Evolutionary conservation across 2,329 filamentous ascomycete genomes (phyloP).

Genomic region (Apiospora rasikravindrae): DNA sequence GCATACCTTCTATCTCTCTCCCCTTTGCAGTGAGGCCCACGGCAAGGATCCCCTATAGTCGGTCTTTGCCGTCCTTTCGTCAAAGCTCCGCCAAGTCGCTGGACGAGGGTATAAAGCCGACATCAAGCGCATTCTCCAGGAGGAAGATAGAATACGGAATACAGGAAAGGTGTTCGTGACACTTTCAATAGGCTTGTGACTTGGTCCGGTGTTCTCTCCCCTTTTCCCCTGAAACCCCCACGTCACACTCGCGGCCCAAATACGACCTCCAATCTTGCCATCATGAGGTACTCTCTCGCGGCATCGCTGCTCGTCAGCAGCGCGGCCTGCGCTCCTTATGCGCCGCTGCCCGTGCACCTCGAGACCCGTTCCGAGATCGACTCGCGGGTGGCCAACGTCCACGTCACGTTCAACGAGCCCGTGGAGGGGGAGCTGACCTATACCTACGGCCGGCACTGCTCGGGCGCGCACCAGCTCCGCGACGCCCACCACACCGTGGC

Average conservation of each 20-base stretch:
- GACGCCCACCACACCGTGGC: slow-evolving; percentile 38
- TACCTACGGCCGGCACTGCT: slow-evolving; percentile 40
- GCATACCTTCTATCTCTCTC: not conserved
- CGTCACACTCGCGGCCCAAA: not conserved
- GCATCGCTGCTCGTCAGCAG: slow-evolving; percentile 21
- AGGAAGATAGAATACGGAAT: not conserved
- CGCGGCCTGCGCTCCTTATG: slow-evolving; percentile 16
- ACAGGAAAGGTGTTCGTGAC: not conserved
- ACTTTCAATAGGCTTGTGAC: not conserved
- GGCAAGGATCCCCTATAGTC: not conserved
- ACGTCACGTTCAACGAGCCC: slow-evolving; percentile 32
- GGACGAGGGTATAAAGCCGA: not conserved
- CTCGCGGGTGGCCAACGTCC: slow-evolving; percentile 42
- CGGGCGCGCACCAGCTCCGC: slow-evolving; percentile 21
- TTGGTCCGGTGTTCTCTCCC: not conserved
- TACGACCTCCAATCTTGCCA: not conserved
- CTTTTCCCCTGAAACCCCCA: not conserved
- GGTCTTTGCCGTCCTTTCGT: not conserved
- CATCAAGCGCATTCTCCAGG: not conserved
- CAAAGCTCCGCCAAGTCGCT: not conserved
- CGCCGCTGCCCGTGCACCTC: slow-evolving; percentile 39
- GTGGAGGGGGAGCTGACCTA: slow-evolving; percentile 38
- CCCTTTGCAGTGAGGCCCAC: too few relatives aligned
- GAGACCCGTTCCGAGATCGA: slow-evolving; percentile 41
- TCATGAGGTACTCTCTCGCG: slow-evolving; percentile 19